A percentile compares a stretch with the other conserved stretches of the same genome.
These are phyloP conservation scores for Colletotrichum eleusines DNA, from an alignment of 2,329 filamentous ascomycete species.

Conservation along the genomic window DNA sequence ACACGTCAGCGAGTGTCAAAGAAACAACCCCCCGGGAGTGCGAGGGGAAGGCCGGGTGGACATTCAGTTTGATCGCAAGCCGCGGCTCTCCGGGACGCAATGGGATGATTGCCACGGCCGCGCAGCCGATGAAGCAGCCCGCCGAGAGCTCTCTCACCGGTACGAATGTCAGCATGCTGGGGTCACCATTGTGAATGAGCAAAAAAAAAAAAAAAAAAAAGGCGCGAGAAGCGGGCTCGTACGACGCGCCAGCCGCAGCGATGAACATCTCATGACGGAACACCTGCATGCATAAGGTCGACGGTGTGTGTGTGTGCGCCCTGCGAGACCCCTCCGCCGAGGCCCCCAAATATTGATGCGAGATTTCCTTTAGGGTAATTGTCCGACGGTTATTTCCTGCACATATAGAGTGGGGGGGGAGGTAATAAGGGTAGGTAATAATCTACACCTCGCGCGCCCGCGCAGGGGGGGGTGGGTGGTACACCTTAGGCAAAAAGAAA, in stretches of 20 bases:
- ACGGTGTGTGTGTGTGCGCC: neutral
- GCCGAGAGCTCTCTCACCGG: constrained; percentile 13
- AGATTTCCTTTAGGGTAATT: constrained; percentile 29
- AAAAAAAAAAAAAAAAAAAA: neutral
- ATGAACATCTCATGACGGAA: constrained; percentile 23
- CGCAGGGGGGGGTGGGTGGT: no score
- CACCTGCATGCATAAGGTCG: constrained; percentile 14
- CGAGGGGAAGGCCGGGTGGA: neutral
- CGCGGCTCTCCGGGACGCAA: constrained; percentile 18
- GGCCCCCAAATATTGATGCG: constrained; percentile 31
- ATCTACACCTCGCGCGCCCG: neutral
- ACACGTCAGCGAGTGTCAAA: constrained; percentile 4
- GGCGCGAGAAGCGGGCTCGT: constrained; percentile 2
- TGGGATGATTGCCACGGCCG: constrained; percentile 31
- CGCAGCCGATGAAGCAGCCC: constrained; percentile 35
- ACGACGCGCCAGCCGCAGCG: constrained; percentile 34
- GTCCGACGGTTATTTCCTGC: constrained; percentile 1
- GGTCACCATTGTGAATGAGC: neutral
- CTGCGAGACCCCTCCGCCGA: neutral
- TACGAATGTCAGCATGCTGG: neutral
- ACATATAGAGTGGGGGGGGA: neutral
- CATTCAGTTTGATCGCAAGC: neutral
- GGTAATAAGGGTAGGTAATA: no score
- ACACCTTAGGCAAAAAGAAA: no score
- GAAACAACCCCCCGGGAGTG: constrained; percentile 17